Percentiles rank a stretch among this genome's conserved stretches.
Evolutionary conservation across 208 protist species (phyloP).

Genomic region (Trypanosoma cruzi): DNA sequence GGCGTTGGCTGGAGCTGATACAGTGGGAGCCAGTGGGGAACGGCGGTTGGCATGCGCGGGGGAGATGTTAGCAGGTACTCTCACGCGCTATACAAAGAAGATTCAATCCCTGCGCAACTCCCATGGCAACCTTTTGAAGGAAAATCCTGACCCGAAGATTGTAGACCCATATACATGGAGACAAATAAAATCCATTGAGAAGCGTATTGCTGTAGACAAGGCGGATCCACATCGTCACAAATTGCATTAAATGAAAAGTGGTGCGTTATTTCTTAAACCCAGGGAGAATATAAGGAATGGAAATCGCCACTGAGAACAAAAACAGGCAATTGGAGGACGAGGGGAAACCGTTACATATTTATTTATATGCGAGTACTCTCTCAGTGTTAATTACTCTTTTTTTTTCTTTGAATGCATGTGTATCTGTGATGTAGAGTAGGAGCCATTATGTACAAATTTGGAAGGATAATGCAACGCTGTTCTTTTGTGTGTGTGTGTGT

Average conservation of each 20-base stretch:
- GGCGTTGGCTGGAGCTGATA: conserved; percentile 2
- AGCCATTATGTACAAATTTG: neutral
- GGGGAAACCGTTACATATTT: neutral
- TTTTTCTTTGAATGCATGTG: conserved; percentile 5
- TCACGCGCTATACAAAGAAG: conserved; percentile 37
- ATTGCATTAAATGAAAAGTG: conserved; percentile 25
- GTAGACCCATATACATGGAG: conserved; percentile 28
- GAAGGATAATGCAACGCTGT: neutral
- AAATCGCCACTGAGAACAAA: neutral
- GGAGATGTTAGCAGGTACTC: conserved; percentile 56
- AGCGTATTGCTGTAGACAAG: conserved; percentile 54
- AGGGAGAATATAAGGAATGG: neutral
- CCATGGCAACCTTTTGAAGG: conserved; percentile 58
- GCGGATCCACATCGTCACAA: conserved; percentile 81
- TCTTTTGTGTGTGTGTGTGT: neutral
- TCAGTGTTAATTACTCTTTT: neutral
- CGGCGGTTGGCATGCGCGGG: conserved; percentile 32
- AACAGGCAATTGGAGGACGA: too few relatives aligned
- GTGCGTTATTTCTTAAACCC: neutral
- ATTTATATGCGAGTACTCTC: neutral
- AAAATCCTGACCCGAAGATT: conserved; percentile 21
- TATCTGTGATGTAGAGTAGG: neutral
- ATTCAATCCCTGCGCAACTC: conserved; percentile 58
- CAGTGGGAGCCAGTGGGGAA: neutral
- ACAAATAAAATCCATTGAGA: conserved; percentile 55